These are phyloP conservation scores for Durotheca rogersii DNA, from an alignment of 495 filamentous ascomycete species.

Conservation along the genomic window DNA sequence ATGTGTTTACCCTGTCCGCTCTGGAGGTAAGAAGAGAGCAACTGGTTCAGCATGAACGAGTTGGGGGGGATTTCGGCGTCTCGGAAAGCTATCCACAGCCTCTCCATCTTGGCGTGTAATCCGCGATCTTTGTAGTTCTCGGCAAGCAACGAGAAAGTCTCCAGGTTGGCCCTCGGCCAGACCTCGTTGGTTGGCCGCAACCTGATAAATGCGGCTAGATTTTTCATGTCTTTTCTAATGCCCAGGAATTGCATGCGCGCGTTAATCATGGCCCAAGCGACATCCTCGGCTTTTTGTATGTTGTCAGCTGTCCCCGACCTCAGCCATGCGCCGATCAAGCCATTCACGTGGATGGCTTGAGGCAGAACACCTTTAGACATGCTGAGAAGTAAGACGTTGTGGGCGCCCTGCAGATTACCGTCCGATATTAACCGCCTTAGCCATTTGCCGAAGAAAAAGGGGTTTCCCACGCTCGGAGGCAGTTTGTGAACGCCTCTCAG, in stretches of 20 bases:
- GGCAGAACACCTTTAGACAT: constrained; percentile 63
- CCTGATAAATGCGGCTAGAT: constrained; percentile 33
- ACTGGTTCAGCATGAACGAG: constrained; percentile 73
- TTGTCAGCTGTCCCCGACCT: constrained; percentile 56
- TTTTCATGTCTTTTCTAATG: constrained; percentile 39
- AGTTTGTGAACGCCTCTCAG: constrained; percentile 47
- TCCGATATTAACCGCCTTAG: constrained; percentile 75
- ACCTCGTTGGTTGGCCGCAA: constrained; percentile 35
- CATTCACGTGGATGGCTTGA: constrained; percentile 71
- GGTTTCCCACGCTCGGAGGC: constrained; percentile 65
- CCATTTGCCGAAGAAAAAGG: constrained; percentile 81
- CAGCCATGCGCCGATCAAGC: constrained; percentile 72
- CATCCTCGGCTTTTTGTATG: constrained; percentile 62
- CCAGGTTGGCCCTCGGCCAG: constrained; percentile 58
- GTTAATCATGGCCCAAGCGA: constrained; percentile 77
- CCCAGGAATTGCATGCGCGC: constrained; percentile 60
- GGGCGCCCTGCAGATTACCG: constrained; percentile 67
- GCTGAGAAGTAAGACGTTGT: constrained; percentile 66
- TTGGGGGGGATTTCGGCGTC: constrained; percentile 63
- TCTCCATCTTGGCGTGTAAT: constrained; percentile 54
- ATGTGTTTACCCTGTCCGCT: constrained; percentile 51
- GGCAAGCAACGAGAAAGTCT: constrained; percentile 75
- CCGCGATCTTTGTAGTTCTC: constrained; percentile 66
- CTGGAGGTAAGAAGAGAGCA: constrained; percentile 62
- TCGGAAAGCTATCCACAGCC: constrained; percentile 58